Evolutionary conservation across 176 grass and related monocot genomes (phyloP), one percentile per base, ranked within the genome.

Genomic region (Cenchrus purpureus): DNA sequence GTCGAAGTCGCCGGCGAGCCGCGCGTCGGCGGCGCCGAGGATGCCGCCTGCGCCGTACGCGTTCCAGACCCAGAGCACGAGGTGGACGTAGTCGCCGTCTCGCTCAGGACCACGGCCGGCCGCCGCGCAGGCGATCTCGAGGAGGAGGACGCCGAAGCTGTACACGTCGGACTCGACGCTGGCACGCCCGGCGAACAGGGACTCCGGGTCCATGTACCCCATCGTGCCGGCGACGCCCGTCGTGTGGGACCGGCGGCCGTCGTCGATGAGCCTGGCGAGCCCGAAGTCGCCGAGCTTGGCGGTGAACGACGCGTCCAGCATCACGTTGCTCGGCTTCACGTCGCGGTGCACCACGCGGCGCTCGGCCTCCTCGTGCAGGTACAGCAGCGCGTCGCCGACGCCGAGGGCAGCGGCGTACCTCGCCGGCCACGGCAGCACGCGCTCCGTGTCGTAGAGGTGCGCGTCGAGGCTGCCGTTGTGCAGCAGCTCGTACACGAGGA

Each of bases 391-490:
- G 0, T 44, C 22, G 29, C 79, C 79, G 15, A 83, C 7, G 4
- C 73, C 86, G 2, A 88, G 20, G 8, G 67, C 72, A 0, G 82
- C 19, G 58, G 58, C 0, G 5, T 87, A 69, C 71, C 86, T 62
- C 16, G 2, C 37, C 20, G 68, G 55, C 93, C 93, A 95, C 2
- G 52, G 10, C 8, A 95, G 73, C 4, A 20, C 0, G 31, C 7
- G 17, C 8, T 83, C 66, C 0, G 49, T 19, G 0, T 17, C 55
- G 82, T 95, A 78, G 6, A 95, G 75, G 55, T 95, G 83, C 0
- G 8, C 10, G 56, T 92, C 93, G 0, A 95, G 76, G 76, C 90
- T 92, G 7, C 88, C 93, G 1, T 95, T 92, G 44, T 56, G 88
- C 90, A 95, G 85, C 17, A 91, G 82, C 6, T 91, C 81, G 10